Conservation (phyloP, 164 flowering plant genomes). For the Annona squamosa region DNA sequence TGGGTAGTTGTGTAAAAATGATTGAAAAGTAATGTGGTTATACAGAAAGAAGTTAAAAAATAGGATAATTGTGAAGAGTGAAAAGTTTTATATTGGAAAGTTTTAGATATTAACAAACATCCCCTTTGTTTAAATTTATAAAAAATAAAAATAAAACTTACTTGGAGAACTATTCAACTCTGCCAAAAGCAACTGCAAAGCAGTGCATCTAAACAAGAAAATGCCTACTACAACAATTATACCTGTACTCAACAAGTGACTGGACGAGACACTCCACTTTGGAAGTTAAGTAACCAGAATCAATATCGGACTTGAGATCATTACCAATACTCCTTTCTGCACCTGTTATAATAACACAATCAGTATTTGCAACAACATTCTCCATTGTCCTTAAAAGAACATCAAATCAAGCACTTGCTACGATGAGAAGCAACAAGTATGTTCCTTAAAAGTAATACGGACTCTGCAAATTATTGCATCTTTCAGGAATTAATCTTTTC, state of each 20-base stretch:
- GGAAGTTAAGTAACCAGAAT: constrained; percentile 44
- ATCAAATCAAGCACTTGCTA: background rate
- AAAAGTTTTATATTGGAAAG: too few species aligned
- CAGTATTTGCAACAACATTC: background rate
- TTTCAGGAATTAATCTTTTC: too few species aligned
- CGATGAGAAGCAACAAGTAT: background rate
- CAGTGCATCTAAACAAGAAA: background rate
- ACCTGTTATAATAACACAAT: constrained; percentile 12
- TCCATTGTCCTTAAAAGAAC: background rate
- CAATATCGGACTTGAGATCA: constrained; percentile 26
- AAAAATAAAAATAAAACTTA: too few species aligned
- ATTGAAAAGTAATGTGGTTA: too few species aligned
- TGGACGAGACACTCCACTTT: constrained; percentile 62
- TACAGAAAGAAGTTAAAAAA: too few species aligned
- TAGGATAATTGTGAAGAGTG: too few species aligned
- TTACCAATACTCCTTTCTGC: constrained; percentile 34
- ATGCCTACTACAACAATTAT: background rate
- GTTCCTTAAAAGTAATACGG: background rate
- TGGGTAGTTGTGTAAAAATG: too few species aligned
- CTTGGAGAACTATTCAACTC: background rate
- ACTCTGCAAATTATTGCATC: background rate
- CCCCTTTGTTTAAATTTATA: too few species aligned
- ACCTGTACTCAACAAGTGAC: constrained; percentile 74
- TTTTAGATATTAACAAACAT: too few species aligned
- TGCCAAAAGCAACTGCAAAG: background rate